These are phyloP conservation scores for Solanum paucissectum DNA, from an alignment of 257 asterid species.

Conservation along the genomic window DNA sequence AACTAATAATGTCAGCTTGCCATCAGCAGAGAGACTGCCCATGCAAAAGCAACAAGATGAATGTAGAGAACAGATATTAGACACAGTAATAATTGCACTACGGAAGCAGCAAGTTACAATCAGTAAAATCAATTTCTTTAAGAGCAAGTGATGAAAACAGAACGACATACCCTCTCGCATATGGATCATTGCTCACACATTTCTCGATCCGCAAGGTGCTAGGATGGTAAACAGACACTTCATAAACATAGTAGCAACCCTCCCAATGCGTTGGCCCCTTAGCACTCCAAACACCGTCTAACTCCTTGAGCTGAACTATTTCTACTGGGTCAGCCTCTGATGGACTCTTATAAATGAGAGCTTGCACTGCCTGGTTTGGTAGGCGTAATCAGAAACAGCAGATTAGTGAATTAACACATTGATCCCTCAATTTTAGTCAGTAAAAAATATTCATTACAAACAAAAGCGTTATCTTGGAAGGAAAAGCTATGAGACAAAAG, in stretches of 20 bases:
- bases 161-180: conserved; percentile 75
- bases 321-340: conserved; percentile 40
- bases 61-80: background rate
- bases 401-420: background rate
- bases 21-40: conserved; percentile 78
- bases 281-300: conserved; percentile 76
- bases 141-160: conserved; percentile 3
- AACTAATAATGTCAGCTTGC: conserved; percentile 53
- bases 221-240: conserved; percentile 80
- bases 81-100: background rate
- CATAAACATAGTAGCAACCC: conserved; percentile 84
- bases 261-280: conserved; percentile 74
- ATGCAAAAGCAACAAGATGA: conserved; percentile 9
- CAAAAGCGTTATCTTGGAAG: background rate
- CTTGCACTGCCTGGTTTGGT: conserved; percentile 50
- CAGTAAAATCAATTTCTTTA: background rate
- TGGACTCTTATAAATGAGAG: conserved; percentile 47
- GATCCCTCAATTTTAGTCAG: background rate
- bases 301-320: conserved; percentile 58
- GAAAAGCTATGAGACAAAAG: background rate
- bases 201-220: conserved; percentile 67
- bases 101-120: background rate
- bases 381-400: conserved; percentile 1
- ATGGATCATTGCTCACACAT: conserved; percentile 82
- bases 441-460: background rate